These are phyloP conservation scores for Lodderomyces metapsilosis DNA, from an alignment of 1,139 yeast genomes.

Conservation along the genomic window DNA sequence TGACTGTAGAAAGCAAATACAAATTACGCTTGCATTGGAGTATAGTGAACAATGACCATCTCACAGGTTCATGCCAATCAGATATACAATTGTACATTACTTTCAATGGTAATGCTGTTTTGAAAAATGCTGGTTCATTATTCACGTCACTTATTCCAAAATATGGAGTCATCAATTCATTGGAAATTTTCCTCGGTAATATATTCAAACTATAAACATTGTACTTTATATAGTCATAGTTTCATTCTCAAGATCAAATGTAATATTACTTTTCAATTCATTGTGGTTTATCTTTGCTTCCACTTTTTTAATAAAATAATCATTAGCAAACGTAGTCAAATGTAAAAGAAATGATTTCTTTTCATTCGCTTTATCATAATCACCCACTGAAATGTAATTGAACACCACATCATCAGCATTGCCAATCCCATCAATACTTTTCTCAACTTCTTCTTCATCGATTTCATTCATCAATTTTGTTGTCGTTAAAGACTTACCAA, in stretches of 20 bases:
- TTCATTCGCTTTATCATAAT: conserved; percentile 36
- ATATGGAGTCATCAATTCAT: conserved; percentile 27
- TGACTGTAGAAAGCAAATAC: conserved; percentile 14
- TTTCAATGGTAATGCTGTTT: conserved; percentile 8
- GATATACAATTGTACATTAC: conserved; percentile 16
- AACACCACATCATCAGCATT: conserved; percentile 11
- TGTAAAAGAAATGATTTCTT: conserved; percentile 27
- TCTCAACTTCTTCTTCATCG: conserved; percentile 1
- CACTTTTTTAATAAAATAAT: conserved; percentile 20
- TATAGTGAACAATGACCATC: conserved; percentile 21
- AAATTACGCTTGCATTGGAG: conserved; percentile 27
- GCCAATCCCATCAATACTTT: background rate
- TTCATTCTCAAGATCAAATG: conserved; percentile 30
- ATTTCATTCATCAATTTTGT: background rate
- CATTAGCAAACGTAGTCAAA: conserved; percentile 27
- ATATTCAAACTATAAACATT: conserved; percentile 18
- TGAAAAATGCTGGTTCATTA: conserved; percentile 15
- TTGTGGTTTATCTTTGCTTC: conserved; percentile 7
- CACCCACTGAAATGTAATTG: conserved; percentile 32
- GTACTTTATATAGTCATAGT: conserved; percentile 5
- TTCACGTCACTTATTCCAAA: conserved; percentile 22
- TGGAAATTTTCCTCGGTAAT: conserved; percentile 23
- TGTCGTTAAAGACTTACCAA: conserved; percentile 25
- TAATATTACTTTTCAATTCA: conserved; percentile 9
- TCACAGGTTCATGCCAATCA: conserved; percentile 30